These are phyloP conservation scores for Populus simonii DNA, from an alignment of 345 rosid genomes.

Conservation along the genomic window DNA sequence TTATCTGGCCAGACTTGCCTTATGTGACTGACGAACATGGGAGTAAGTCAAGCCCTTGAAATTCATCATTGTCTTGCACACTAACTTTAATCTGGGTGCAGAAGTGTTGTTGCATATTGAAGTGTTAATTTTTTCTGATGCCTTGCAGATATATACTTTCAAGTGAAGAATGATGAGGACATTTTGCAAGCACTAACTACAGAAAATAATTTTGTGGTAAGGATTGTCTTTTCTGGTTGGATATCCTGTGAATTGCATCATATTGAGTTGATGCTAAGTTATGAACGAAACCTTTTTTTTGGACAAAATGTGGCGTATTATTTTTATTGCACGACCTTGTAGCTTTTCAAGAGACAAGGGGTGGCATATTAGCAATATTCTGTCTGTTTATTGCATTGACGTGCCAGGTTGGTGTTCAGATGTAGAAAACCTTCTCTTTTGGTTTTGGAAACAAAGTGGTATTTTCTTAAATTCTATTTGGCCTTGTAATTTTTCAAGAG, in stretches of 20 bases:
- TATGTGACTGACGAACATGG: slow-evolving; percentile 82
- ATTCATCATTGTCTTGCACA: background rate
- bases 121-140: slow-evolving; percentile 13
- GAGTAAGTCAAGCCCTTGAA: slow-evolving; percentile 47
- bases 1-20: slow-evolving; percentile 84
- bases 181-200: slow-evolving; percentile 60
- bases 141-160: slow-evolving; percentile 74
- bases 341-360: background rate
- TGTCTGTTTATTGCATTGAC: background rate
- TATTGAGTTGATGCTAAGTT: background rate
- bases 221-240: slow-evolving; percentile 18
- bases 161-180: slow-evolving; percentile 81
- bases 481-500: background rate
- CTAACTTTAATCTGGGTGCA: background rate
- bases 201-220: slow-evolving; percentile 75
- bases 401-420: background rate
- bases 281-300: background rate
- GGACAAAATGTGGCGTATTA: background rate
- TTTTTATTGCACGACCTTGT: background rate
- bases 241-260: background rate
- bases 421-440: background rate
- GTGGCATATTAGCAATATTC: background rate
- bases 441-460: background rate
- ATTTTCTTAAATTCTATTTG: background rate
- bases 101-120: slow-evolving; percentile 2